phyloP scores from a whole-genome alignment of 352 stramenopile genomes.

The Phytophthora palmivora region DNA sequence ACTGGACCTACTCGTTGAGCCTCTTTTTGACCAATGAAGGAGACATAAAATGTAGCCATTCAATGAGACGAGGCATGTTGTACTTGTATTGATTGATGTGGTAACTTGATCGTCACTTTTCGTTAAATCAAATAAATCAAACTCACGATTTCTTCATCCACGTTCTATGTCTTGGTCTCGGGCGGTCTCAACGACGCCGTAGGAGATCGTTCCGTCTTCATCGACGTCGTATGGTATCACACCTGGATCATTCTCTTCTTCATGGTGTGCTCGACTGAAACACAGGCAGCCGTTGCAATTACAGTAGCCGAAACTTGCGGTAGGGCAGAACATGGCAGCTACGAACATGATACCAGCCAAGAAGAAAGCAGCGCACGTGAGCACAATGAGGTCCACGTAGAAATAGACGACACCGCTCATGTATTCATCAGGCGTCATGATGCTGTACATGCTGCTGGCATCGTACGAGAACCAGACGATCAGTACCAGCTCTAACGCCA shows the following conservation, averaged over 20 bases:
- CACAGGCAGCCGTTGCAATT: conserved; percentile 46
- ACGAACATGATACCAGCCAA: conserved; percentile 43
- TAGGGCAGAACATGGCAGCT: conserved; percentile 40
- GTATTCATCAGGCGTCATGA: conserved; percentile 69
- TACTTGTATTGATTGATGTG: conserved; percentile 1
- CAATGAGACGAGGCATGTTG: conserved; percentile 6
- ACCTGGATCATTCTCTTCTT: conserved; percentile 22
- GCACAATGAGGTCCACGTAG: conserved; percentile 67
- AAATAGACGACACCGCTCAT: conserved; percentile 77
- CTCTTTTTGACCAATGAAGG: not conserved
- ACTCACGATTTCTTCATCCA: conserved; percentile 11
- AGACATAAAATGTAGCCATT: conserved; percentile 9
- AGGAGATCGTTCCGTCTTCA: conserved; percentile 31
- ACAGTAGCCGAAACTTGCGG: conserved; percentile 39
- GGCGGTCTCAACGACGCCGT: conserved; percentile 25
- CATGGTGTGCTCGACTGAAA: conserved; percentile 27
- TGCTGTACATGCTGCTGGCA: conserved; percentile 61
- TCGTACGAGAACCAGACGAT: conserved; percentile 64
- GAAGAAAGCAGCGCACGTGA: conserved; percentile 49
- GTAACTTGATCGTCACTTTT: not conserved
- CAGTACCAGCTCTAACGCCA: conserved; percentile 54
- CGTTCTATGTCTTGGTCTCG: conserved; percentile 31
- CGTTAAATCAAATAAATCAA: not conserved
- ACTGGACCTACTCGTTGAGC: not conserved
- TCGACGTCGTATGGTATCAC: conserved; percentile 38